Base-by-base conservation (phyloP, 179 eudicot genomes). In the Spergularia azorica region DNA sequence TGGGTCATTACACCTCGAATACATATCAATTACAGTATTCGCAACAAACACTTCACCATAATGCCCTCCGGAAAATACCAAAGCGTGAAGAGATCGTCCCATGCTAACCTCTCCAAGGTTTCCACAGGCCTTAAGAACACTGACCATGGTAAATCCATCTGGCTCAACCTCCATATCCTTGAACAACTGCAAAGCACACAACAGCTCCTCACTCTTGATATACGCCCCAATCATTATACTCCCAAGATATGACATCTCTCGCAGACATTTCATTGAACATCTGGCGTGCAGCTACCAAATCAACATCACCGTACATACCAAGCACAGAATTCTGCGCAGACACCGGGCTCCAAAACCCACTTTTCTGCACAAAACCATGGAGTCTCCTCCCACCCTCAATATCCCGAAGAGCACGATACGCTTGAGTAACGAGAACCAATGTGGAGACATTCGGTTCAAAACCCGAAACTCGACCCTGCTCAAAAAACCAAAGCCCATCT, bases 231-330 rank as follows among this genome's bases (percentile, higher is more conserved):
- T 88, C 92, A 94, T 87, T 78, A 86, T 87, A 82, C 91, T 92
- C 94, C 94, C n/a, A 94, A 73, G 97, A 87, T 70, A 94, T 85
- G 70, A 92, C 86, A 86, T 94, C 97, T 87, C 91, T 86, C 1
- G 80, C 85, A 66, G 21, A 58, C 90, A 94, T 92, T 87, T 94
- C 94, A 84, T 85, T 90, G 68, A 90, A 92, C 86, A 92, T 2
- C 52, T 76, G 84, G 54, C 75, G 83, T 15, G 94, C 94, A 79
- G 61, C 21, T 39, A 68, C 82, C 81, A 89, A 65, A 32, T 78
- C 84, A 69, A 77, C 51, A 26, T 78, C 85, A 20, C 76, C 77
- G 66, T 92, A 90, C 84, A 89, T 71, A 21, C 87, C 75, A 85
- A 92, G 72, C 32, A 92, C 66, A 48, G 91, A 85, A 57, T 94